Base-by-base conservation (phyloP, 768 basidiomycete genomes). In the Termitomyces bulborhizus region DNA sequence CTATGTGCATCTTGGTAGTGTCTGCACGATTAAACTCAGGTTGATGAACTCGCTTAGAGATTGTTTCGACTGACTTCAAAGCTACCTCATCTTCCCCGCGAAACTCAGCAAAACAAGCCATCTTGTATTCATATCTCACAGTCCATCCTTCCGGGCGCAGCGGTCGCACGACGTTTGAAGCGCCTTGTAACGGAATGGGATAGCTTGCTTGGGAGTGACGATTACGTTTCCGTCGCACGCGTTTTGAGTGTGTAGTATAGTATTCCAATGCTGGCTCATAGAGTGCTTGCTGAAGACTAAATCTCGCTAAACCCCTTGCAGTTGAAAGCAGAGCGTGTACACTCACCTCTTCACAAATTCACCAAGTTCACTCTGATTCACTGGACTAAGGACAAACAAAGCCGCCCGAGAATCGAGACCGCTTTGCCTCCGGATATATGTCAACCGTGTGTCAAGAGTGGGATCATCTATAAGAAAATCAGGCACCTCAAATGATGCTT, bases 91-190 rank as follows among this genome's bases (percentile, higher is more conserved):
- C 83, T 68, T 98, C 96, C 12, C 90, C 85, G 55, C 95, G 74
- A 65, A 98, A 93, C 69, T 99, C 96, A 0, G 96, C 93, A 68
- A 98, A 98, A 62, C 89, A 88, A 0, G 89, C 97, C 81, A 95
- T 90, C 72, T 98, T 99, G 76, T 93, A 98, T 66, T 98, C 95
- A 65, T 98, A 98, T 31, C 97, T 77, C 18, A 96, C 93, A 0
- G 90, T 92, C 96, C 95, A 99, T 0, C 95, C 95, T 68, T 92
- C 86, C 0, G 87, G 81, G 29, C 89, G 76, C 4, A 97, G 72
- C 0, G 88, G 84, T 16, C 85, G 82, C 1, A 79, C 68, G 18
- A 80, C 67, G 40, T 68, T 67, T 13, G 73, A 59, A 21, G 65
- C 68, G 6, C 76, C 80, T 3, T 79, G 69, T n/a, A 77, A 62